A percentile compares a stretch with the other conserved stretches of the same genome.
Evolutionary conservation across 2,329 filamentous ascomycete genomes (phyloP).

Genomic region (Trichoderma afroharzianum): DNA sequence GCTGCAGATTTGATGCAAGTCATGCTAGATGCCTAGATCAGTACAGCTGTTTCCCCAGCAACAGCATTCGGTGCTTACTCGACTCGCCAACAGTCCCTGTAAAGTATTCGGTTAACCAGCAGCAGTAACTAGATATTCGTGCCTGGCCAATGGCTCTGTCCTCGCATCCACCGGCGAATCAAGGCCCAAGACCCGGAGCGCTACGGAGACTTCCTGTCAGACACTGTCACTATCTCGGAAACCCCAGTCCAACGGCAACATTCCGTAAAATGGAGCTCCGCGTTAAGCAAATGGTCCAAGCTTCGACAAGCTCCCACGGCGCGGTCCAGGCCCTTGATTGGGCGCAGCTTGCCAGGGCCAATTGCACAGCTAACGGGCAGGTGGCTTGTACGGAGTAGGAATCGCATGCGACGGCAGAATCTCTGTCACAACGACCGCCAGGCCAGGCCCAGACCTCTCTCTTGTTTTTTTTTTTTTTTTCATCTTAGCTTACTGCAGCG

Average conservation of each 20-base stretch:
- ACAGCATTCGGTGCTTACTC: background rate
- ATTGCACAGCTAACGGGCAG: constrained; percentile 1
- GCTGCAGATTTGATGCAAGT: constrained; percentile 3
- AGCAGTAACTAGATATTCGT: background rate
- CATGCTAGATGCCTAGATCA: background rate
- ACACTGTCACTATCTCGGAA: background rate
- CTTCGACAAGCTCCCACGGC: constrained; percentile 28
- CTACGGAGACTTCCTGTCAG: constrained; percentile 11
- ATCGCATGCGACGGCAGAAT: constrained; percentile 17
- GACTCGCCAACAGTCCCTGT: background rate
- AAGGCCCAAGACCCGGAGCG: background rate
- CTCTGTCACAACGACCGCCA: constrained; percentile 17
- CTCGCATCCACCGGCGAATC: background rate
- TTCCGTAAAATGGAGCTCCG: constrained; percentile 14
- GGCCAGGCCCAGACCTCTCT: constrained; percentile 12
- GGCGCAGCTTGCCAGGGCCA: constrained; percentile 18
- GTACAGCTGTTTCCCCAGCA: background rate
- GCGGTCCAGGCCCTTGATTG: constrained; percentile 26
- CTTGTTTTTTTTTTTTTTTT: constrained; percentile 13
- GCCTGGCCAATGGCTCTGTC: background rate
- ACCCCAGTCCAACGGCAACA: constrained; percentile 7
- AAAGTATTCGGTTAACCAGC: background rate
- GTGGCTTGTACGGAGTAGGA: constrained; percentile 5
- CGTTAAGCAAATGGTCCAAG: constrained; percentile 27
- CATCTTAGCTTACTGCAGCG: constrained; percentile 10